Evolutionary conservation across 345 rosid species (phyloP), one percentile per base, ranked within the genome.

Genomic region (Salix caprea): DNA sequence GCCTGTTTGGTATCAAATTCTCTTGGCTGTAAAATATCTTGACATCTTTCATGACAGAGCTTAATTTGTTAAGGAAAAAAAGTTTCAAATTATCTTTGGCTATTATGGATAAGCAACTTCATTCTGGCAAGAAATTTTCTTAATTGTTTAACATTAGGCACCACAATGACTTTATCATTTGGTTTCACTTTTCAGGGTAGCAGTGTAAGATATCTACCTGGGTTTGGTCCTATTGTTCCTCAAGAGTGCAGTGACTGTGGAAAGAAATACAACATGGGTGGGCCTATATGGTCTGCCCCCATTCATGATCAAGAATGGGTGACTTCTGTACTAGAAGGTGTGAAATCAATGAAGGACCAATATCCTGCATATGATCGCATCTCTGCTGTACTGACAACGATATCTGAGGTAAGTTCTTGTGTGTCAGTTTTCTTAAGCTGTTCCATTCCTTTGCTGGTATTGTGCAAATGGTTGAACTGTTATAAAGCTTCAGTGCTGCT

Each of bases 211-310:
- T 90, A 92, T 89, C 89, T 92, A 74, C 97, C 99, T 48, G 99
- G 97, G 56, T 85, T 88, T 89, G 99, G 97, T 74, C 99, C 99
- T 73, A 85, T 79, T 74, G 97, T 96, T 84, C 93, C 92, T 65
- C 98, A 91, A 89, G 97, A 87, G 62, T 94, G 99, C 84, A 87
- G 78, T 23, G 90, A 96, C 72, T 96, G 98, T 87, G 92, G 97
- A 78, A 96, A 94, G 93, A 94, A 92, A 86, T 94, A 85, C 79
- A 88, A 88, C 80, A 92, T 96, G 99, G 99, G 99, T 37, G 97
- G 99, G 13, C 97, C 99, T 11, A 88, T 96, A 73, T 96, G 99
- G 99, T 94, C 99, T 15, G 99, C 97, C 19, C 91, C 97, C 50
- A 91, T 96, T 32, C 99, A 96, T 67, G 94, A 94, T 85, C 97